These are phyloP conservation scores for Pulveroboletus sp. DNA, from an alignment of 768 basidiomycete species.

Conservation along the genomic window DNA sequence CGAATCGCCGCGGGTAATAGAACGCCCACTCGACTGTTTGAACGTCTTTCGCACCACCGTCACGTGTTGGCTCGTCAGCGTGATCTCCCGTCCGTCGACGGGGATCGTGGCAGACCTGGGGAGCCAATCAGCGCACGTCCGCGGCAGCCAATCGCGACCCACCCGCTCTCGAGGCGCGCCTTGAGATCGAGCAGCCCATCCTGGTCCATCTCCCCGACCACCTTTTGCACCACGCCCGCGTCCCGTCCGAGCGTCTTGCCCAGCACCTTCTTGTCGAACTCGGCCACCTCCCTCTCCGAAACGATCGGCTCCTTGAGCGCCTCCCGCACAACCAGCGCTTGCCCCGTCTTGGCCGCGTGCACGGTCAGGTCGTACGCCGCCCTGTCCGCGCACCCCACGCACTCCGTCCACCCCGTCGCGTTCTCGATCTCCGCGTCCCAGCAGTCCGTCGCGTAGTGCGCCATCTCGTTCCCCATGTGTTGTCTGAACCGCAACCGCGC, in stretches of 20 bases:
- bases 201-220: slow-evolving; percentile 65
- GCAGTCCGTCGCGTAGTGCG: slow-evolving; percentile 97
- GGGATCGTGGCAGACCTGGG: slow-evolving; percentile 52
- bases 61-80: slow-evolving; percentile 67
- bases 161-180: slow-evolving; percentile 74
- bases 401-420: slow-evolving; percentile 88
- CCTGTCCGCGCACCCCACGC: slow-evolving; percentile 97
- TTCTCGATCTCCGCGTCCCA: slow-evolving; percentile 99
- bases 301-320: slow-evolving; percentile 82
- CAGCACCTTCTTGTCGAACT: slow-evolving; percentile 83
- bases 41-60: slow-evolving; percentile 80
- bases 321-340: slow-evolving; percentile 81
- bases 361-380: slow-evolving; percentile 95
- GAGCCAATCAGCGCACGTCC: slow-evolving; percentile 7
- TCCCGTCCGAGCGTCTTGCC: slow-evolving; percentile 90
- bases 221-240: slow-evolving; percentile 58
- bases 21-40: slow-evolving; percentile 73
- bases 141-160: slow-evolving; percentile 19
- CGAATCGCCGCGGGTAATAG: slow-evolving; percentile 2
- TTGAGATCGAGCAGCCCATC: slow-evolving; percentile 60
- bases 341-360: slow-evolving; percentile 80
- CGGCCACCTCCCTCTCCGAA: slow-evolving; percentile 71
- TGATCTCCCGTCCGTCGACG: slow-evolving; percentile 62
- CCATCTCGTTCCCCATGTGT: slow-evolving; percentile 99
- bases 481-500: slow-evolving; percentile 86